Percentiles rank a stretch among this genome's conserved stretches.
These are phyloP conservation scores for Cutaneotrichosporon arboriforme DNA, from an alignment of 1,284 basidiomycete species.

Conservation along the genomic window DNA sequence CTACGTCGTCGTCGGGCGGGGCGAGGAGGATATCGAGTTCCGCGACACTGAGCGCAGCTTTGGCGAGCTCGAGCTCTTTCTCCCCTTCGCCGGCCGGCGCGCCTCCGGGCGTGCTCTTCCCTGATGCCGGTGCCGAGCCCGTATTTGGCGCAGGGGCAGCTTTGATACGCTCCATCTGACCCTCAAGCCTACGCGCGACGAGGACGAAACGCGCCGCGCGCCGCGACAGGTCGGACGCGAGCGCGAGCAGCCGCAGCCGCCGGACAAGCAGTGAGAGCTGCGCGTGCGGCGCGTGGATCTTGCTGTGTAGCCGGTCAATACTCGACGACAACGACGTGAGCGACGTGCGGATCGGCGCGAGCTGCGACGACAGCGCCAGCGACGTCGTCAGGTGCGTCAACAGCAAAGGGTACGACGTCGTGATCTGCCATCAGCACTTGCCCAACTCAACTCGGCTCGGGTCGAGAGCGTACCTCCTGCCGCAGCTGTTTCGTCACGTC, in stretches of 20 bases:
- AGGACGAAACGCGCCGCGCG: slow-evolving; percentile 75
- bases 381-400: slow-evolving; percentile 56
- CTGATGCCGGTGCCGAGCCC: background rate
- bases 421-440: slow-evolving; percentile 50
- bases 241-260: slow-evolving; percentile 68
- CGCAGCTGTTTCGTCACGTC: slow-evolving; percentile 83
- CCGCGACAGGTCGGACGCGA: slow-evolving; percentile 74
- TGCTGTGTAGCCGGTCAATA: slow-evolving; percentile 62
- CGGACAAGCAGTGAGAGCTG: slow-evolving; percentile 64
- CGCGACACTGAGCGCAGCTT: slow-evolving; percentile 82
- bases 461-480: slow-evolving; percentile 60
- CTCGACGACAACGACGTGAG: slow-evolving; percentile 33
- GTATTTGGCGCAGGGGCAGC: slow-evolving; percentile 28
- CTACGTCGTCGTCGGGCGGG: background rate
- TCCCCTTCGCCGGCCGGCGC: slow-evolving; percentile 53
- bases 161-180: slow-evolving; percentile 65
- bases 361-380: slow-evolving; percentile 56
- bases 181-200: slow-evolving; percentile 69
- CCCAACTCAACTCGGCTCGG: too few species aligned
- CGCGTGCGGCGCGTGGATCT: slow-evolving; percentile 75
- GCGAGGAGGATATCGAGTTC: slow-evolving; percentile 55
- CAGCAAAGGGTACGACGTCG: slow-evolving; percentile 46
- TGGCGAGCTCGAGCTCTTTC: slow-evolving; percentile 75
- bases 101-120: slow-evolving; percentile 20
- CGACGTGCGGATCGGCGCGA: slow-evolving; percentile 42